Conservation (phyloP, 2,329 filamentous ascomycete species). For the Nemania sp. region DNA sequence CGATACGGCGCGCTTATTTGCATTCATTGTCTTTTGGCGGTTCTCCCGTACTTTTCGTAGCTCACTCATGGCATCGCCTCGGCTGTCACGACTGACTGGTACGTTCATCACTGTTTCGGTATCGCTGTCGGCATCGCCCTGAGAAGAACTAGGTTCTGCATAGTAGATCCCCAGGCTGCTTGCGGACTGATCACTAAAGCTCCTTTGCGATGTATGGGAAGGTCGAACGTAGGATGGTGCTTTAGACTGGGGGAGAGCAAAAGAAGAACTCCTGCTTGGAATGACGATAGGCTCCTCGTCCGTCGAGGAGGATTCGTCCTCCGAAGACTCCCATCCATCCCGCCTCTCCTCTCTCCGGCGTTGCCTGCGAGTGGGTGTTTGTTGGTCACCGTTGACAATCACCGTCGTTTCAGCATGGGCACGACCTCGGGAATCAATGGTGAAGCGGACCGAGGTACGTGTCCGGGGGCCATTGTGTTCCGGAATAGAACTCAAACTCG, state of each 20-base stretch:
- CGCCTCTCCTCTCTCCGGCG: conserved; percentile 40
- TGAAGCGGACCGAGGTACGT: conserved; percentile 71
- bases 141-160: conserved; percentile 47
- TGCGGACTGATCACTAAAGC: conserved; percentile 63
- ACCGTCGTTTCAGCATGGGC: conserved; percentile 67
- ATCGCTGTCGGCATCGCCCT: conserved; percentile 66
- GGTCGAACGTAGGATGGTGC: conserved; percentile 60
- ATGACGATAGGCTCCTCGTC: conserved; percentile 76
- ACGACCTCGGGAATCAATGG: conserved; percentile 71
- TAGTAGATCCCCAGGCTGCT: conserved; percentile 57
- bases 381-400: conserved; percentile 51
- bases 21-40: conserved; percentile 59
- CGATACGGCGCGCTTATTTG: conserved; percentile 53
- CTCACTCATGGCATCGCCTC: conserved; percentile 70
- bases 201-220: conserved; percentile 61
- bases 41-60: conserved; percentile 68
- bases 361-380: conserved; percentile 42
- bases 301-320: conserved; percentile 66
- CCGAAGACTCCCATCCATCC: conserved; percentile 60
- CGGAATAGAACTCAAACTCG: conserved; percentile 68
- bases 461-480: conserved; percentile 62
- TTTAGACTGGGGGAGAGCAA: conserved; percentile 66
- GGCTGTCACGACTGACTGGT: conserved; percentile 47
- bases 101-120: conserved; percentile 69
- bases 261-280: conserved; percentile 70